A percentile compares a stretch with the other conserved stretches of the same genome.
These are phyloP conservation scores for Teunomyces aglyptinius DNA, from an alignment of 805 yeast species.

Conservation along the genomic window DNA sequence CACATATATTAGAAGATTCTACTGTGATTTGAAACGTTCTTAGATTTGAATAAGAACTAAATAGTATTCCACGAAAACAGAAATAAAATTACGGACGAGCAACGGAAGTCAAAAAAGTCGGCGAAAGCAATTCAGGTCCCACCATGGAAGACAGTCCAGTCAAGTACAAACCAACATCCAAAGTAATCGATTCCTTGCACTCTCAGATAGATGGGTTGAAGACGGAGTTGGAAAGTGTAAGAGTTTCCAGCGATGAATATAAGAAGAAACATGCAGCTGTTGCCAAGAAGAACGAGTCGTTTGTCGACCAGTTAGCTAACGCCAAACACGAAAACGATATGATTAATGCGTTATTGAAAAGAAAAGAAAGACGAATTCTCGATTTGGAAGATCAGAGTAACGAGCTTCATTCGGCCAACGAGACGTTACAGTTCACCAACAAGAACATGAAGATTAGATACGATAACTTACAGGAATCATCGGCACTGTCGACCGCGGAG, in stretches of 20 bases:
- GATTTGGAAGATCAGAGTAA: conserved; percentile 63
- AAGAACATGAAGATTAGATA: conserved; percentile 51
- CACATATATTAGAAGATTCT: neutral
- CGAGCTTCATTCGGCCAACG: conserved; percentile 46
- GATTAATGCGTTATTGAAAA: conserved; percentile 60
- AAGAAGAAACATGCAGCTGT: conserved; percentile 51
- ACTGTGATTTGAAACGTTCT: conserved; percentile 1
- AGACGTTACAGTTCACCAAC: conserved; percentile 47
- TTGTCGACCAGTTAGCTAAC: conserved; percentile 64
- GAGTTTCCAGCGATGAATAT: conserved; percentile 43
- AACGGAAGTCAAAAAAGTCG: too few species aligned
- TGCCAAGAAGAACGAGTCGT: conserved; percentile 49
- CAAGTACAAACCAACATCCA: conserved; percentile 21
- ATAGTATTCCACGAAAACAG: too few species aligned
- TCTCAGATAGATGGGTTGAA: conserved; percentile 42
- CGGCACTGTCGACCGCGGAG: conserved; percentile 47
- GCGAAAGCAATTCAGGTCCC: neutral
- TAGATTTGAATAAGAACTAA: neutral
- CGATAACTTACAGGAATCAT: conserved; percentile 46
- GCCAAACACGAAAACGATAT: conserved; percentile 78
- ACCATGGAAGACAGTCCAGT: conserved; percentile 20
- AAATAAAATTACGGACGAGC: too few species aligned
- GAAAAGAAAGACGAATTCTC: conserved; percentile 66
- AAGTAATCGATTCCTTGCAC: conserved; percentile 56
- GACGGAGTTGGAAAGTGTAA: conserved; percentile 42